Conservation (phyloP, 2,329 filamentous ascomycete genomes). For the Cercospora sesami region DNA sequence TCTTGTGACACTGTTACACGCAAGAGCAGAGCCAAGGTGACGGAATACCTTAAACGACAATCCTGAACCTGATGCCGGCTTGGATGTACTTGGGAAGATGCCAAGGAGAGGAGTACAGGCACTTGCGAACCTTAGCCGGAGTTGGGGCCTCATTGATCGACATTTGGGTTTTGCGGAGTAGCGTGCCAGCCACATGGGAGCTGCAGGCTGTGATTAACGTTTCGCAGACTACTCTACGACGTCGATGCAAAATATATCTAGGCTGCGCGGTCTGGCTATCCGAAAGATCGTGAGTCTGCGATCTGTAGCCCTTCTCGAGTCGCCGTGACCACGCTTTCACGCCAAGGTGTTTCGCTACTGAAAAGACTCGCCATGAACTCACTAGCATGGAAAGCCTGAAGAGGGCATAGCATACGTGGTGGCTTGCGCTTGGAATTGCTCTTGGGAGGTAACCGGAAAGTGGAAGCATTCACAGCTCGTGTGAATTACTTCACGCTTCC, state of each 20-base stretch:
- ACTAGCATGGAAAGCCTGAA: not conserved
- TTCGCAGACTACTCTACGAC: not conserved
- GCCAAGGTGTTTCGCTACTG: not conserved
- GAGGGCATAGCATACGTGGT: not conserved
- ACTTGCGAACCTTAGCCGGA: not conserved
- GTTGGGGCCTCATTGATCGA: not conserved
- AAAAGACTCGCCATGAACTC: not conserved
- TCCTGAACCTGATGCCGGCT: slow-evolving; percentile 6
- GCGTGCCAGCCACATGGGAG: slow-evolving; percentile 1
- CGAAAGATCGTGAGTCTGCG: not conserved
- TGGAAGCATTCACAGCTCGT: not conserved
- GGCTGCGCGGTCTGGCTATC: not conserved
- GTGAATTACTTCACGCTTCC: not conserved
- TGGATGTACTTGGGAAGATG: slow-evolving; percentile 7
- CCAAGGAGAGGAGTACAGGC: slow-evolving; percentile 17
- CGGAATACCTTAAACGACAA: slow-evolving; percentile 14
- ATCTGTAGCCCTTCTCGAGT: not conserved
- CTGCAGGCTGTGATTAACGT: not conserved
- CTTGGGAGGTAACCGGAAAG: not conserved
- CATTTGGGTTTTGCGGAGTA: slow-evolving; percentile 1
- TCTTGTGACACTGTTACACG: not conserved
- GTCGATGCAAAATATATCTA: not conserved
- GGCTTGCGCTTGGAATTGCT: not conserved
- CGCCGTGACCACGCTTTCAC: not conserved
- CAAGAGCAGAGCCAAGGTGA: slow-evolving; percentile 15